Evolutionary conservation across 2,329 filamentous ascomycete species (phyloP).

Genomic region (Kalmusia sp.): DNA sequence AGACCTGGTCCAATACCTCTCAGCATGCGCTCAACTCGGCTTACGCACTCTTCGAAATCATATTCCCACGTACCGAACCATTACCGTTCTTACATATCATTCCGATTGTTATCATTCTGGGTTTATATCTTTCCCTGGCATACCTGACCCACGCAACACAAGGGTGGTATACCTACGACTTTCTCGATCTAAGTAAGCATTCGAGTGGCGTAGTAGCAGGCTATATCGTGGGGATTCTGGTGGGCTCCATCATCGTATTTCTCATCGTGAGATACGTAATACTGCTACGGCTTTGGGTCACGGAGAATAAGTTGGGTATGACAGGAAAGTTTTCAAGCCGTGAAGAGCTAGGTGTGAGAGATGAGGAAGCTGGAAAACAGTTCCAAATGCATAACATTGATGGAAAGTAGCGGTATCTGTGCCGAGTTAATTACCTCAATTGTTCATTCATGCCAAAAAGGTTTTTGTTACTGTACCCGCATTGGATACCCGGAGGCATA

Average conservation of each 20-base stretch:
- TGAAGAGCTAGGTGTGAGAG: conserved; percentile 4
- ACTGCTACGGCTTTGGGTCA: conserved; percentile 48
- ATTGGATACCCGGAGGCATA: neutral
- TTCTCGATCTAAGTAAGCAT: conserved; percentile 67
- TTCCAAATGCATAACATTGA: conserved; percentile 27
- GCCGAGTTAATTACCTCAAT: neutral
- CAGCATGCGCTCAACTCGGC: conserved; percentile 77
- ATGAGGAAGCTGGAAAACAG: conserved; percentile 26
- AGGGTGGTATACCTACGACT: conserved; percentile 78
- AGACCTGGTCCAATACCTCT: conserved; percentile 67
- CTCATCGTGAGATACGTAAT: conserved; percentile 51
- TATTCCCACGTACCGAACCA: conserved; percentile 70
- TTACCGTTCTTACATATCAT: conserved; percentile 71
- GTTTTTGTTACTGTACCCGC: conserved; percentile 10
- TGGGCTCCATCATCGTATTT: conserved; percentile 50
- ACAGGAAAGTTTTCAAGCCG: conserved; percentile 44
- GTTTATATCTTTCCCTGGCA: conserved; percentile 74
- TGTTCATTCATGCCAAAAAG: neutral
- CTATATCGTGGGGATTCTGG: conserved; percentile 63
- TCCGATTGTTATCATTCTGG: conserved; percentile 73
- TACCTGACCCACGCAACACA: conserved; percentile 75
- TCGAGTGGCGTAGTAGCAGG: conserved; percentile 65
- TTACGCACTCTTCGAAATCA: conserved; percentile 78
- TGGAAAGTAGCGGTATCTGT: conserved; percentile 18
- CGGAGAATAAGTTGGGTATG: conserved; percentile 53